These are phyloP conservation scores for Fibroporia radiculosa DNA, from an alignment of 768 basidiomycete genomes.

Conservation along the genomic window DNA sequence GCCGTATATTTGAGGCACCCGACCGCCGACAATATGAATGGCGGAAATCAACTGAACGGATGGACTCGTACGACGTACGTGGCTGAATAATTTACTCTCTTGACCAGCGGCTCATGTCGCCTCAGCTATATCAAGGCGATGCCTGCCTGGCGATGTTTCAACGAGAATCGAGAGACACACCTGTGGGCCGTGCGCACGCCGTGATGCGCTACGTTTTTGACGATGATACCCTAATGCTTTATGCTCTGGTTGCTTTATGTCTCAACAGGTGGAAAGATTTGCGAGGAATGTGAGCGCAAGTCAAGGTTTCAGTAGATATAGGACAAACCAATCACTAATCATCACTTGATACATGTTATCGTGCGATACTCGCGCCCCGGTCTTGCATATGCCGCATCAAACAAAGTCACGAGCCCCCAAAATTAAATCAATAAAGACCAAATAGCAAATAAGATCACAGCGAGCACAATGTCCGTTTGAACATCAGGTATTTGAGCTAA, in stretches of 20 bases:
- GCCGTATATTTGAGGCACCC: slow-evolving; percentile 51
- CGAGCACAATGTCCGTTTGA: neutral
- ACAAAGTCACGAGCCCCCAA: slow-evolving; percentile 4
- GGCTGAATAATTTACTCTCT: slow-evolving; percentile 1
- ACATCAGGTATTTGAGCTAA: slow-evolving; percentile 24
- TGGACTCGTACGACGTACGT: slow-evolving; percentile 57
- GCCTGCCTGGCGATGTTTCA: slow-evolving; percentile 49
- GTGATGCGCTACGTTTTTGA: slow-evolving; percentile 57
- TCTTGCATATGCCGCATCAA: neutral
- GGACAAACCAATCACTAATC: neutral
- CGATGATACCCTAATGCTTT: slow-evolving; percentile 50
- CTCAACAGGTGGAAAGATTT: slow-evolving; percentile 72
- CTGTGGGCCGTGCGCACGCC: slow-evolving; percentile 58
- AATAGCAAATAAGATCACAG: slow-evolving; percentile 4
- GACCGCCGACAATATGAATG: slow-evolving; percentile 61
- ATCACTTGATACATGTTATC: slow-evolving; percentile 8
- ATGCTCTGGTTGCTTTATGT: slow-evolving; percentile 57
- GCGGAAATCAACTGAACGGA: slow-evolving; percentile 42
- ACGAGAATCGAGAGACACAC: slow-evolving; percentile 42
- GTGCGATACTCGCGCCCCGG: slow-evolving; percentile 5
- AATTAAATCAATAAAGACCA: slow-evolving; percentile 4
- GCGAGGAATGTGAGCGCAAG: slow-evolving; percentile 12
- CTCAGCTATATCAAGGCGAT: slow-evolving; percentile 26
- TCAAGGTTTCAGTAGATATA: neutral
- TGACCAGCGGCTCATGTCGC: slow-evolving; percentile 31